Percentiles rank a stretch among this genome's conserved stretches.
Conservation (phyloP, 1,284 basidiomycete species). For the Cryptococcus amylolentus region DNA sequence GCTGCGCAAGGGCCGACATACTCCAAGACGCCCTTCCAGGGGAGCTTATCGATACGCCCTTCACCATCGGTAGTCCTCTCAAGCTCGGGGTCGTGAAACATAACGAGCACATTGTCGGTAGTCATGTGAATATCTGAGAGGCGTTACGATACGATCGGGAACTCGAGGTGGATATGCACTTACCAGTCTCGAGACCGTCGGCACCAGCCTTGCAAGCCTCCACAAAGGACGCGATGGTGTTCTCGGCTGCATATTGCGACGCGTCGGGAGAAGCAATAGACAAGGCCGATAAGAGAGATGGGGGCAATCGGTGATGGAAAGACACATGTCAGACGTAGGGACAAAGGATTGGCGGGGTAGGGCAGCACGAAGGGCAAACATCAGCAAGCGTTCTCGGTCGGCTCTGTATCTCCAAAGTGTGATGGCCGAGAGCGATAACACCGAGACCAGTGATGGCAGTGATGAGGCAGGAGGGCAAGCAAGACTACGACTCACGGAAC, state of each 20-base stretch:
- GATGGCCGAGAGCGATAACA: too few relatives aligned
- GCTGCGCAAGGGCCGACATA: constrained; percentile 18
- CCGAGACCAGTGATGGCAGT: too few relatives aligned
- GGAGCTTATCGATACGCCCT: constrained; percentile 54
- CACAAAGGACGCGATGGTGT: constrained; percentile 87
- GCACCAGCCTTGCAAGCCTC: constrained; percentile 89
- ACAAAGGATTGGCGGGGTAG: not conserved
- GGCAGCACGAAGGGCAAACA: not conserved
- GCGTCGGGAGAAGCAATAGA: not conserved
- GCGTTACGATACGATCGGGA: not conserved
- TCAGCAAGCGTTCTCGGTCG: too few relatives aligned
- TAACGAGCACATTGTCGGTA: constrained; percentile 78
- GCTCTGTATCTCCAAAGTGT: too few relatives aligned
- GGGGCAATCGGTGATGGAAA: not conserved
- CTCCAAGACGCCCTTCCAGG: constrained; percentile 51
- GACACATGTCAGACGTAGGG: not conserved
- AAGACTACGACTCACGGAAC: constrained; percentile 54
- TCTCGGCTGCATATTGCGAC: constrained; percentile 58
- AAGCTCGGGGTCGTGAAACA: constrained; percentile 86
- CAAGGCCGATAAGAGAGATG: not conserved
- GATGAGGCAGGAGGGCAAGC: too few relatives aligned
- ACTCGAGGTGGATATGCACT: constrained; percentile 14
- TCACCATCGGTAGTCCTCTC: constrained; percentile 57
- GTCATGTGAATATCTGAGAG: constrained; percentile 90
- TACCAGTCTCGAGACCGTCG: constrained; percentile 85